These are phyloP conservation scores for Ogataea philodendri DNA, from an alignment of 805 yeast species.

Conservation along the genomic window DNA sequence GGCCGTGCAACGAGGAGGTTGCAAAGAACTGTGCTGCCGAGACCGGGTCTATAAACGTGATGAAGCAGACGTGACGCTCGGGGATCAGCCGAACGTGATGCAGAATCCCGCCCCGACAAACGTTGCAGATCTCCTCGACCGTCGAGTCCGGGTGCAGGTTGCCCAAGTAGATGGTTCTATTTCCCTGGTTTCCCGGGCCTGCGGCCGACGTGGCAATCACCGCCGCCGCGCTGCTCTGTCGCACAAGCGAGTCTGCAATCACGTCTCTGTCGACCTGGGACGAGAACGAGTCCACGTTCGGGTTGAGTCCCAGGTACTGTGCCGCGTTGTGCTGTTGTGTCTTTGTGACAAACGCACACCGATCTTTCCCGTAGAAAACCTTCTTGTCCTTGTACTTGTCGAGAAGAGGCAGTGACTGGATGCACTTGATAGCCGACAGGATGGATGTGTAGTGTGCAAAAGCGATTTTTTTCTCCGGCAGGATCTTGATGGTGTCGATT, in stretches of 20 bases:
- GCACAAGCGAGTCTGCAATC: slow-evolving; percentile 74
- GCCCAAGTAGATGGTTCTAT: slow-evolving; percentile 89
- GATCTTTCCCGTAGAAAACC: slow-evolving; percentile 88
- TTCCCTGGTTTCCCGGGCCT: slow-evolving; percentile 88
- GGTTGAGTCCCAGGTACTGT: slow-evolving; percentile 86
- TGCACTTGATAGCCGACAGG: slow-evolving; percentile 81
- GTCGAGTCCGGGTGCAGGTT: slow-evolving; percentile 85
- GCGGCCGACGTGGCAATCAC: slow-evolving; percentile 94
- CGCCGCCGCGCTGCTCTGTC: slow-evolving; percentile 97
- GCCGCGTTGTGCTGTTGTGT: slow-evolving; percentile 98
- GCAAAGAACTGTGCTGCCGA: slow-evolving; percentile 98
- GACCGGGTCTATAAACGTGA: slow-evolving; percentile 92
- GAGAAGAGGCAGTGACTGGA: slow-evolving; percentile 64
- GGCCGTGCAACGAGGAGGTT: slow-evolving; percentile 85
- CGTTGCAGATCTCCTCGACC: slow-evolving; percentile 92
- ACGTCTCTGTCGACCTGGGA: slow-evolving; percentile 55
- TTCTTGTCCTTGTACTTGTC: slow-evolving; percentile 73
- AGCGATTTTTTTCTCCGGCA: slow-evolving; percentile 80
- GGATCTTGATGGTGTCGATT: slow-evolving; percentile 79
- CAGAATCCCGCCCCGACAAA: slow-evolving; percentile 89
- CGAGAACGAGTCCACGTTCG: slow-evolving; percentile 79
- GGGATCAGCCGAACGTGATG: slow-evolving; percentile 77
- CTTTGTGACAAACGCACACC: slow-evolving; percentile 91
- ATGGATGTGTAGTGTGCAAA: slow-evolving; percentile 89
- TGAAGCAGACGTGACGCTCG: slow-evolving; percentile 89